These are phyloP conservation scores for Hibiscus mutabilis DNA, from an alignment of 345 rosid genomes.

Conservation along the genomic window DNA sequence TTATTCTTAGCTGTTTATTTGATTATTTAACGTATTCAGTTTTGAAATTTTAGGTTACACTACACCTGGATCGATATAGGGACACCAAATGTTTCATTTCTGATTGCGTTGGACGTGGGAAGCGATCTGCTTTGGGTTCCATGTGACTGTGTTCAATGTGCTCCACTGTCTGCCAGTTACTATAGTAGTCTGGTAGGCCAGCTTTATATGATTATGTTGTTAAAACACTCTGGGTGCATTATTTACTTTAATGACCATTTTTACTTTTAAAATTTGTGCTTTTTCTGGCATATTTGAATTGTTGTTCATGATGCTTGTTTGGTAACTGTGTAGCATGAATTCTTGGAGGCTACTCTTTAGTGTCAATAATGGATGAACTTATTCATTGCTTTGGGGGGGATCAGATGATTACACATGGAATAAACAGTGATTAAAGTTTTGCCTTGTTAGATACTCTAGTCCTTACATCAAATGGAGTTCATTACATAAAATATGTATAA, in stretches of 20 bases:
- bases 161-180: constrained; percentile 56
- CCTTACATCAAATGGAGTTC: not conserved
- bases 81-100: constrained; percentile 67
- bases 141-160: constrained; percentile 77
- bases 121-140: constrained; percentile 90
- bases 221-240: not conserved
- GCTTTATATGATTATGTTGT: constrained; percentile 8
- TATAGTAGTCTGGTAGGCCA: constrained; percentile 57
- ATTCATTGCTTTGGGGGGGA: not conserved
- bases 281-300: not conserved
- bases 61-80: constrained; percentile 83
- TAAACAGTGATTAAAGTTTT: not conserved
- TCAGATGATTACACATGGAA: not conserved
- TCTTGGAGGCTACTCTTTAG: not conserved
- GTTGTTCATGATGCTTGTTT: constrained; percentile 6
- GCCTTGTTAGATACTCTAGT: not conserved
- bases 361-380: not conserved
- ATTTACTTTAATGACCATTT: not conserved
- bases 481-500: not conserved
- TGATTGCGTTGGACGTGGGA: constrained; percentile 78
- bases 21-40: not conserved
- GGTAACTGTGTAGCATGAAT: not conserved
- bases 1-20: not conserved
- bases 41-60: constrained; percentile 49
- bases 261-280: not conserved